Base-by-base conservation (phyloP, 805 yeast species). In the Starmera caribaea region DNA sequence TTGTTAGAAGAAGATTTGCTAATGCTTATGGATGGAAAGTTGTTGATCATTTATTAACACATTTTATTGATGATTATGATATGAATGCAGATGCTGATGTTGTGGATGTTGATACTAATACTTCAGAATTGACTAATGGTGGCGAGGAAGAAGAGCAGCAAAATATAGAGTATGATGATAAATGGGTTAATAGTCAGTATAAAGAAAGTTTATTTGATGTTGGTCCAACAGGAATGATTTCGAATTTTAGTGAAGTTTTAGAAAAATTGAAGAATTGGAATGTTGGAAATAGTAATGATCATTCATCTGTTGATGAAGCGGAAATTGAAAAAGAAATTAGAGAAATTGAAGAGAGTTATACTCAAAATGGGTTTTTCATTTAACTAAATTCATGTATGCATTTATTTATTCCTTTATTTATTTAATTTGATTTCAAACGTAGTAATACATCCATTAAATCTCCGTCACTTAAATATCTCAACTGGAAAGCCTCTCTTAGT, bases 11-110 rank as follows among this genome's bases (percentile, higher is more conserved):
- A 51, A 60, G 80, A 40, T 81, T 81, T 59, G 69, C 85, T 1
- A 84, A 84, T 61, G 92, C 90, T 0, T 83, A 77, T 58, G 94
- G 95, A 1, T 84, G 95, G 95, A 77, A 75, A 1, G 85, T 82
- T 0, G 63, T 83, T 36, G 88, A 82, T 43, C 92, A 81, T 54
- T 53, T 84, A 44, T 73, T 79, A 2, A 63, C 66, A 12, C 92
- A 84, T 62, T 84, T 84, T 56, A 53, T 37, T 28, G 50, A 48
- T 21, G 26, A 21, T 21, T 21, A 21, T 21, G 26, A 21, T 21
- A 21, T 21, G 5, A 44, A 46, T 26, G 39, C 42, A 7, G 46
- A 49, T 30, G 35, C 42, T 21, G 53, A 47, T 35, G 21, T 41
- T 8, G 46, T 41, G 2, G 38, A 41, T 15, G 51, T 43, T 24